Base-by-base conservation (phyloP, 2,329 filamentous ascomycete species). In the Teratosphaeria nubilosa region DNA sequence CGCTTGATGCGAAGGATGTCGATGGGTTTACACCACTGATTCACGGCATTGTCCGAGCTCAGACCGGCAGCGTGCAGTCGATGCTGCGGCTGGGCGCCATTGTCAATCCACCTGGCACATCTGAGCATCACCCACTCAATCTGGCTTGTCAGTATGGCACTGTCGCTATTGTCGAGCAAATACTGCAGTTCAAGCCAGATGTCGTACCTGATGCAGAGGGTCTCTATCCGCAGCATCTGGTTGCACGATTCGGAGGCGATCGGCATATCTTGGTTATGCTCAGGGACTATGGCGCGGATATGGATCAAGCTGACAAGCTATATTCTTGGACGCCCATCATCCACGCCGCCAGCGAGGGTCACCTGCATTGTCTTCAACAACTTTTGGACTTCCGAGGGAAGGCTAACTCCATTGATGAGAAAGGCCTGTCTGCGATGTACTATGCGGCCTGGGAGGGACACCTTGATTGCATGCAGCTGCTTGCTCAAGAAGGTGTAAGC, bases 381-480 rank as follows among this genome's bases (percentile, higher is more conserved):
- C 79, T 99, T 3, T 79, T 99, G 11, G 84, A 90, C 56, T 84
- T 88, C 62, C 87, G 88, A 7, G 91, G 87, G 3, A 84, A 95
- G 66, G 82, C 87, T 1, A 86, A 86, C 63, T 88, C 91, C 57
- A 76, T 90, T 51, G 94, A 99, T 69, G 94, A 99, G 74, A 99
- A 97, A 70, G 87, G 86, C 16, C 80, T 97, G 3, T 90, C 91
- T 1, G 91, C 94, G 30, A 91, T 97, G 86, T 99, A 99, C 74
- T 99, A 99, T 73, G 94, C 94, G 14, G 92, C 91, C 0, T 99
- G 94, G 94, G 94, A 99, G 75, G 94, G 94, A 0, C 90, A 97
- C 70, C 76, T 97, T 57, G 87, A 92, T 68, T 97, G 94, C 75
- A 96, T 99, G 88, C 86, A 87, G 68, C 80, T 96, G 7, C 82